Evolutionary conservation across 768 basidiomycete species (phyloP), one percentile per base, ranked within the genome.

Genomic region (Exidia glandulosa): DNA sequence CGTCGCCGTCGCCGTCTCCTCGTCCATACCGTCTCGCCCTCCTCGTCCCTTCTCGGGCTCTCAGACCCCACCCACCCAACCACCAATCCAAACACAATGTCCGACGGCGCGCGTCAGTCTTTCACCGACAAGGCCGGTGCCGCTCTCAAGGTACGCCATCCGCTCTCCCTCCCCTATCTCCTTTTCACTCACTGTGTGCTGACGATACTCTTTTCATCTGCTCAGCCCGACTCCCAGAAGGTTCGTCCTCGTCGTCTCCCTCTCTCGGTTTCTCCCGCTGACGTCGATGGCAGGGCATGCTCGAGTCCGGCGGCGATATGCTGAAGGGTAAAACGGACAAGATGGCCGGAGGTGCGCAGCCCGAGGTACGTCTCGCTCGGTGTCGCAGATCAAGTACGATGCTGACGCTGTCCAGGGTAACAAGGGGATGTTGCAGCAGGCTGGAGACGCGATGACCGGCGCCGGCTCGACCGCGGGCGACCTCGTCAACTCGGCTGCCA

Each of bases 31-130:
- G n/a, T n/a, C n/a, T n/a, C n/a, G n/a, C n/a, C n/a, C n/a, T n/a
- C n/a, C n/a, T n/a, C n/a, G n/a, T n/a, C n/a, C n/a, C n/a, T n/a
- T n/a, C n/a, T n/a, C n/a, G n/a, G n/a, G n/a, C n/a, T n/a, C n/a
- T n/a, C n/a, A n/a, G n/a, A n/a, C n/a, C n/a, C n/a, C n/a, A n/a
- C n/a, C n/a, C n/a, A n/a, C n/a, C n/a, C n/a, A n/a, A n/a, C n/a
- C n/a, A n/a, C n/a, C n/a, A n/a, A n/a, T n/a, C 7, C 10, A 12
- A 50, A 48, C 58, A 69, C 23, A 63, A 83, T 83, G 81, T 79
- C 81, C 67, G 82, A 85, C 67, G 70, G 74, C 57, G 75, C 70
- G 59, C 82, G 82, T 64, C 81, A 83, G 76, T 77, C 76, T 60
- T 71, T 82, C 72, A 79, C 79, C 67, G 81, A 83, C 76, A 85